Percentiles rank a stretch among this genome's conserved stretches.
Evolutionary conservation across 768 basidiomycete species (phyloP).

Genomic region (Lactarius trivialis): DNA sequence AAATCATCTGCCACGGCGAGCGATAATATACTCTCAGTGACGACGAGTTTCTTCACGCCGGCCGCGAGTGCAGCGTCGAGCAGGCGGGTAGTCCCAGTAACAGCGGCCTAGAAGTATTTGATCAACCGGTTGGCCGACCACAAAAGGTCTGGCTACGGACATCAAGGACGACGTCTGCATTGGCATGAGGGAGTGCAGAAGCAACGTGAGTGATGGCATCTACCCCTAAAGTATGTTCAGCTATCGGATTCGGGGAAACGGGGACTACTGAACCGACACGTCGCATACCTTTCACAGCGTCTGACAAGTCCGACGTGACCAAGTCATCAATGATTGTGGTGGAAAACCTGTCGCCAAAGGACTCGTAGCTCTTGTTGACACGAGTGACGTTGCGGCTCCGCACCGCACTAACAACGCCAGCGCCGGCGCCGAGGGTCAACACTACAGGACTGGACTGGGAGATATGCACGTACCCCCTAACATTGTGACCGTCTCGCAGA

Average conservation of each 20-base stretch:
- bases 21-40: conserved; percentile 14
- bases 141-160: background rate
- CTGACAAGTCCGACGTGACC: conserved; percentile 23
- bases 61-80: conserved; percentile 13
- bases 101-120: conserved; percentile 1
- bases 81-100: conserved; percentile 17
- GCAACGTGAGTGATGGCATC: conserved; percentile 20
- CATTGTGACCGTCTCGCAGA: conserved; percentile 42
- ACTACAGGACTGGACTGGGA: too few relatives aligned
- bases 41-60: conserved; percentile 9
- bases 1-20: background rate
- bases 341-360: conserved; percentile 19
- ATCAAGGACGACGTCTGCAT: conserved; percentile 17
- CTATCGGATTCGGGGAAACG: background rate
- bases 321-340: conserved; percentile 24
- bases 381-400: conserved; percentile 21
- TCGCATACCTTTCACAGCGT: conserved; percentile 23
- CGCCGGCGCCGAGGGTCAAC: background rate
- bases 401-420: conserved; percentile 16
- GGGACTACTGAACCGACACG: too few relatives aligned
- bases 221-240: conserved; percentile 6
- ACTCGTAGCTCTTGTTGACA: conserved; percentile 17
- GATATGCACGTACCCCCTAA: conserved; percentile 35
- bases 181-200: conserved; percentile 1
- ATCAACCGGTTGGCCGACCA: background rate